These are phyloP conservation scores for Pulveroboletus sp. DNA, from an alignment of 768 basidiomycete species.

Conservation along the genomic window DNA sequence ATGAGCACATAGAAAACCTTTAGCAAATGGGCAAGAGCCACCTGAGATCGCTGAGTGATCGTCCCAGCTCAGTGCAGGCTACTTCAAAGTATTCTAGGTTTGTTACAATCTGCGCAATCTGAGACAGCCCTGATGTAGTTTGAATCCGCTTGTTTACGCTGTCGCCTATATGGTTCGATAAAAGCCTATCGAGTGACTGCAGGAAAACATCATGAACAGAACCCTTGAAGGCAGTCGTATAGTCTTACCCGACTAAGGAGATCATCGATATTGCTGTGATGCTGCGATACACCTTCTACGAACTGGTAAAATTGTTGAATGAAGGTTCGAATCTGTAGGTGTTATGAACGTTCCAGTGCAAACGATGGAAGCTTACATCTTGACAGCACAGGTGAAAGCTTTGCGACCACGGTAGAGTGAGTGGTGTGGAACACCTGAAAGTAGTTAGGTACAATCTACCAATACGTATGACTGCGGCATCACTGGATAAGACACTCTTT, in stretches of 20 bases:
- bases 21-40: constrained; percentile 27
- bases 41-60: constrained; percentile 81
- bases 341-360: constrained; percentile 1
- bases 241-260: constrained; percentile 74
- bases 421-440: constrained; percentile 59
- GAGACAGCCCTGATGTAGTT: constrained; percentile 76
- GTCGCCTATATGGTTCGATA: constrained; percentile 73
- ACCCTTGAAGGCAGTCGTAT: not conserved
- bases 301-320: constrained; percentile 97
- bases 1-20: constrained; percentile 2
- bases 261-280: constrained; percentile 89
- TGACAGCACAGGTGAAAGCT: constrained; percentile 95
- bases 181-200: constrained; percentile 83
- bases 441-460: constrained; percentile 1
- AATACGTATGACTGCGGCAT: not conserved
- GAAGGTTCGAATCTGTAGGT: constrained; percentile 72
- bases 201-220: not conserved
- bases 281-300: constrained; percentile 90
- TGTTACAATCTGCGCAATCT: constrained; percentile 89
- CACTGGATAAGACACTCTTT: constrained; percentile 58
- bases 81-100: constrained; percentile 91
- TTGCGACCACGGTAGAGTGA: constrained; percentile 89
- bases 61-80: constrained; percentile 82
- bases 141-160: constrained; percentile 73
- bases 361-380: constrained; percentile 47